Evolutionary conservation across 192 early-diverging fungal species (phyloP), one percentile per base, ranked within the genome.

Genomic region (Spizellomyces punctatus): DNA sequence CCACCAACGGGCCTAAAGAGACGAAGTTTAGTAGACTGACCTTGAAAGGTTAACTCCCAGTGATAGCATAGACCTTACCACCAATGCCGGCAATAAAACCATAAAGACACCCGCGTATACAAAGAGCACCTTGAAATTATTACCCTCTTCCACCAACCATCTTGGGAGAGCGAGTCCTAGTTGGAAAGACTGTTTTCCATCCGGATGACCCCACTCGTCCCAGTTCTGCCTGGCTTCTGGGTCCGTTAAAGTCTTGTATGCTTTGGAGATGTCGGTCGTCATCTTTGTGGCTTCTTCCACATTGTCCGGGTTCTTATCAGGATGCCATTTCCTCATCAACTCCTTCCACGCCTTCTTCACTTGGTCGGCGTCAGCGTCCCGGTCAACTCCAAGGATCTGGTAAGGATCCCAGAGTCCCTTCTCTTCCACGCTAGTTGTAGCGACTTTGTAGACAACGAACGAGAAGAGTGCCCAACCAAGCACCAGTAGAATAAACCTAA

Each of bases 131-230:
- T 90, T 90, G 10, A 65, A 63, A 66, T 61, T 83, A 78, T 96
- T 95, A 71, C 89, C 83, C 16, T 91, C 85, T 72, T 96, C 93
- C 0, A 98, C 92, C 10, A 99, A 80, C 84, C 92, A 92, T 57
- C 86, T 85, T 6, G 97, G 97, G 47, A 99, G 86, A 5, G 97
- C 97, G 76, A 99, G 91, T 50, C 95, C 95, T 87, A 98, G 91
- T 46, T 90, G 83, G 68, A 90, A 88, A 21, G 92, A 89, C 79
- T 97, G 95, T 73, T 93, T 95, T 12, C 97, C 97, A 77, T 99
- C 97, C 16, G 97, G 96, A 78, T 98, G 94, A 62, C 96, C 96
- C 68, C 86, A 96, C 77, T 99, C 93, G 69, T 98, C 94, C 83
- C 90, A 99, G 78, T 92, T 93, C 71, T 92, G 89, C 66, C 91